Conservation (phyloP, 2,329 filamentous ascomycete species). For the Apiospora marii region DNA sequence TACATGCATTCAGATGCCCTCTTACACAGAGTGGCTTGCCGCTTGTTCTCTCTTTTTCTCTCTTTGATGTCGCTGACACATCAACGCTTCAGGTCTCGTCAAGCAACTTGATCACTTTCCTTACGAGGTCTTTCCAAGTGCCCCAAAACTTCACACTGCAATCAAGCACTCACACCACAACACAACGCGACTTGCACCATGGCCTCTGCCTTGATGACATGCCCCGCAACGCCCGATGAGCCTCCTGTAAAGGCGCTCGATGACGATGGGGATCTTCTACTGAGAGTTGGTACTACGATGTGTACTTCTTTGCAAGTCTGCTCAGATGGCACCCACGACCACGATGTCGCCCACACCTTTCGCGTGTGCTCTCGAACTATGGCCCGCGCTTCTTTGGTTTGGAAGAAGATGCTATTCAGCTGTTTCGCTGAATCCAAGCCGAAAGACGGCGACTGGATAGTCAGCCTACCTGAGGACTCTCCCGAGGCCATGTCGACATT, state of each 20-base stretch:
- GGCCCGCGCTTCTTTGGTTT: slow-evolving; percentile 38
- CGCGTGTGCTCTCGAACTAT: slow-evolving; percentile 40
- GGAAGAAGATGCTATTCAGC: slow-evolving; percentile 41
- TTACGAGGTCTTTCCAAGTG: no score
- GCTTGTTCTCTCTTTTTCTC: no score
- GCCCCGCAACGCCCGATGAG: not conserved
- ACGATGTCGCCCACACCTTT: slow-evolving; percentile 24
- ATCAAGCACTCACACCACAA: no score
- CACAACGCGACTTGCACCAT: no score
- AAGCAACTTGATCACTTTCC: no score
- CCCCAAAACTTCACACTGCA: no score
- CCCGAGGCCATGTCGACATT: slow-evolving; percentile 39
- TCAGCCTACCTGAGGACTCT: slow-evolving; percentile 43
- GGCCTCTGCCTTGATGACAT: not conserved
- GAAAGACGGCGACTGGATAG: slow-evolving; percentile 34
- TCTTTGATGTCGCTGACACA: no score
- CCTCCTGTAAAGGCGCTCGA: not conserved
- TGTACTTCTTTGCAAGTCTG: not conserved
- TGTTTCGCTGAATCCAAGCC: slow-evolving; percentile 37
- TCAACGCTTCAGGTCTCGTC: no score
- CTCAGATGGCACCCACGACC: not conserved
- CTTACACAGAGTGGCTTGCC: no score
- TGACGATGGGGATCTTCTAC: not conserved
- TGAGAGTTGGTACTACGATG: not conserved
- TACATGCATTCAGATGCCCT: no score